Conservation (phyloP, 805 yeast species). For the Cephaloascus fragrans region DNA sequence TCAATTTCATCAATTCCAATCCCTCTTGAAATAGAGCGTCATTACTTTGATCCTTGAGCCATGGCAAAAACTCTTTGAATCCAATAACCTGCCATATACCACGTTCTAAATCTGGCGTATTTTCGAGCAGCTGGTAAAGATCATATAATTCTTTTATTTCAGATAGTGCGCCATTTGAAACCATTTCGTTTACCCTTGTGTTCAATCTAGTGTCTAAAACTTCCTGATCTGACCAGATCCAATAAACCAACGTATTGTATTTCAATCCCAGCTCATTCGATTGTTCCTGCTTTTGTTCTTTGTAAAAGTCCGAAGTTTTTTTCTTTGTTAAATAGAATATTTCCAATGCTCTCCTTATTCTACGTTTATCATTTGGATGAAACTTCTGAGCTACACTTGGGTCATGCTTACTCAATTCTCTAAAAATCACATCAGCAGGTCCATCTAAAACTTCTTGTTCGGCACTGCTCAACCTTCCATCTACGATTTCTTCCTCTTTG, state of each 20-base stretch:
- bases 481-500: slow-evolving; percentile 17
- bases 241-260: slow-evolving; percentile 59
- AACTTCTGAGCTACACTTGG: slow-evolving; percentile 70
- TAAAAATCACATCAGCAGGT: slow-evolving; percentile 39
- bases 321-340: slow-evolving; percentile 59
- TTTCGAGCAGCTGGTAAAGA: slow-evolving; percentile 21
- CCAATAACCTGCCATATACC: slow-evolving; percentile 97
- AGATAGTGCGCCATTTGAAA: slow-evolving; percentile 52
- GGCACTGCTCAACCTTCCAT: slow-evolving; percentile 19
- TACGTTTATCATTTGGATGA: slow-evolving; percentile 83
- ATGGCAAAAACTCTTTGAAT: slow-evolving; percentile 80
- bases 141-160: slow-evolving; percentile 59
- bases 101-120: slow-evolving; percentile 43
- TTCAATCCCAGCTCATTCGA: slow-evolving; percentile 37
- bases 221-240: slow-evolving; percentile 68
- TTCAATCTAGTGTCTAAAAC: slow-evolving; percentile 59
- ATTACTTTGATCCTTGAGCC: slow-evolving; percentile 27
- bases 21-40: slow-evolving; percentile 28
- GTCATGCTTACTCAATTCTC: slow-evolving; percentile 43
- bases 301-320: slow-evolving; percentile 63
- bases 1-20: slow-evolving; percentile 66
- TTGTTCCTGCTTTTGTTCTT: slow-evolving; percentile 40
- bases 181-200: slow-evolving; percentile 75
- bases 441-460: slow-evolving; percentile 41
- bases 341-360: slow-evolving; percentile 74